Conservation (phyloP, 306 rosid genomes). For the Heteromeles arbutifolia region DNA sequence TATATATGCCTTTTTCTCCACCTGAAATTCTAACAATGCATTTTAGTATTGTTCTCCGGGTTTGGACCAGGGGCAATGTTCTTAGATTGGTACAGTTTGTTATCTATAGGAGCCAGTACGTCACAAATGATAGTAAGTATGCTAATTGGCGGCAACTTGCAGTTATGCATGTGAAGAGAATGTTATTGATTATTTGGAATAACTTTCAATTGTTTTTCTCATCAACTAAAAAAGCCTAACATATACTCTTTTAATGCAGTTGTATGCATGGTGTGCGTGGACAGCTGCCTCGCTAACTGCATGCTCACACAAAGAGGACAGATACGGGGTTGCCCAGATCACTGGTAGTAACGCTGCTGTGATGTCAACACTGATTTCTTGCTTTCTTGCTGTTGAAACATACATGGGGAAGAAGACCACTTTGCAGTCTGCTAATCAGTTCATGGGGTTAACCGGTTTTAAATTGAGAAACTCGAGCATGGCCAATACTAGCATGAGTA, state of each 20-base stretch:
- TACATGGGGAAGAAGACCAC: slow-evolving; percentile 88
- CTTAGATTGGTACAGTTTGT: not conserved
- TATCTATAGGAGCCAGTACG: not conserved
- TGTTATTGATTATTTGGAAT: not conserved
- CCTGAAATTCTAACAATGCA: not conserved
- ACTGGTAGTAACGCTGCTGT: slow-evolving; percentile 82
- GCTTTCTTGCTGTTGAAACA: slow-evolving; percentile 82
- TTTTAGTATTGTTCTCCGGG: not conserved
- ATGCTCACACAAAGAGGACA: slow-evolving; percentile 61
- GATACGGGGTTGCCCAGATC: slow-evolving; percentile 84
- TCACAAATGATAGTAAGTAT: not conserved
- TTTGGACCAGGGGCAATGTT: not conserved
- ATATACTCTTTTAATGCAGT: slow-evolving; percentile 29
- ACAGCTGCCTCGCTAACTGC: slow-evolving; percentile 67
- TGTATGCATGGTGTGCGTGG: slow-evolving; percentile 78
- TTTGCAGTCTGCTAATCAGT: slow-evolving; percentile 49
- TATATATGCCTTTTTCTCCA: not conserved
- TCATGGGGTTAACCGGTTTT: slow-evolving; percentile 68
- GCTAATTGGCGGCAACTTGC: not conserved
- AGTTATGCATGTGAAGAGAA: not conserved
- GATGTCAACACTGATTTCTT: slow-evolving; percentile 64
- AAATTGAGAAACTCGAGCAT: slow-evolving; percentile 67
- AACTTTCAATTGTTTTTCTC: not conserved
- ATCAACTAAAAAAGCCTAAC: not conserved
- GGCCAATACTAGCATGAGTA: slow-evolving; percentile 43